Evolutionary conservation across 2,329 filamentous ascomycete genomes (phyloP), one percentile per base, ranked within the genome.

Genomic region (Alternaria brassicae): DNA sequence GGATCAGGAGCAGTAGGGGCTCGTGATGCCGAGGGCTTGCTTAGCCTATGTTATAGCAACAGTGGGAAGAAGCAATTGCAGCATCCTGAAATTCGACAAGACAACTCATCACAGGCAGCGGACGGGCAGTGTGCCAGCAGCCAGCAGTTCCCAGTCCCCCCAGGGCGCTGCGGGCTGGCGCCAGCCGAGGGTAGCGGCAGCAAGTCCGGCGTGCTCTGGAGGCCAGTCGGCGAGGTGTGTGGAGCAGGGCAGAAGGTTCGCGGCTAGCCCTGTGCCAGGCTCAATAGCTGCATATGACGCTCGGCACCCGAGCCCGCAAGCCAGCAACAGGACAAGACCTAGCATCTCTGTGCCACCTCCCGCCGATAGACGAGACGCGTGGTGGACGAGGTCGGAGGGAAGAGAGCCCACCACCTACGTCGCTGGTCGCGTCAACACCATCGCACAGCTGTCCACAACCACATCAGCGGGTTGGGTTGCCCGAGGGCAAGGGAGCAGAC

Each of bases 31-130:
- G 49, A 52, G 27, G 56, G 56, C 56, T 48, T 53, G 42, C 42
- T 13, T 42, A 42, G 49, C 25, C 32, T 15, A 48, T 54, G 42
- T 54, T 58, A 54, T 55, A 59, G 19, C 44, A 41, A 50, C 51
- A 32, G 23, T 40, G 37, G 15, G 39, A 59, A 59, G 51, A 59
- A 59, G 56, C 56, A 59, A 59, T 21, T 48, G 51, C 56, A 19
- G 39, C 12, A 50, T 34, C 40, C 25, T 47, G 42, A 21, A 30
- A 37, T 37, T 44, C 23, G 56, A 34, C 50, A 36, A 27, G 32
- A 32, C 39, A 17, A 37, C 44, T 23, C 9, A n/a, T 21, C 32
- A 27, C 37, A 52, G 10, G 17, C 39, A 39, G 39, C 39, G 21
- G 30, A 39, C 23, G 28, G 49, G 55, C 27, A 42, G 19, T 13